Conservation (phyloP, 2,329 filamentous ascomycete species). For the Trichoderma lentiforme region DNA sequence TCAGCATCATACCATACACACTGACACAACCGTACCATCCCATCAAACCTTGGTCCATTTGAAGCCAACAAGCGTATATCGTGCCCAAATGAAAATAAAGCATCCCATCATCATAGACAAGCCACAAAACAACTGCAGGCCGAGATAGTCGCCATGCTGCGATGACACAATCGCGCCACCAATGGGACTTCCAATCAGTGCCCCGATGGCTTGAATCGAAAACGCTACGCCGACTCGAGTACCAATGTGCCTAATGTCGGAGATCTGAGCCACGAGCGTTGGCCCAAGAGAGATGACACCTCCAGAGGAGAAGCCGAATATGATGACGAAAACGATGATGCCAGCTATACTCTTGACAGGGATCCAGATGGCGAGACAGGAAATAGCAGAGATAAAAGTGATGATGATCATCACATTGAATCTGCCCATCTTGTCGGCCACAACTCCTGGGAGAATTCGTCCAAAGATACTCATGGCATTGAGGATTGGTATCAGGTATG, state of each 20-base stretch:
- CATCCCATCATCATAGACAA: slow-evolving; percentile 40
- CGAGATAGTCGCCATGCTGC: slow-evolving; percentile 52
- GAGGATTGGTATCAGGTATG: slow-evolving; percentile 55
- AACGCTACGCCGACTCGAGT: slow-evolving; percentile 64
- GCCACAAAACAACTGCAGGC: slow-evolving; percentile 65
- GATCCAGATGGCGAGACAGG: slow-evolving; percentile 48
- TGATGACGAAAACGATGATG: slow-evolving; percentile 61
- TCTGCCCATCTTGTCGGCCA: slow-evolving; percentile 44
- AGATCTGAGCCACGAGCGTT: slow-evolving; percentile 66
- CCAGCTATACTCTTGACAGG: slow-evolving; percentile 49
- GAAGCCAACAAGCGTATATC: slow-evolving; percentile 36
- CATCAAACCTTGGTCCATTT: slow-evolving; percentile 33
- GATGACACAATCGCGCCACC: slow-evolving; percentile 57
- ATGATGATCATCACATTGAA: slow-evolving; percentile 52
- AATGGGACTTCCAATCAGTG: slow-evolving; percentile 65
- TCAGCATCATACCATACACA: not conserved
- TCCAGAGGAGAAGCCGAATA: slow-evolving; percentile 69
- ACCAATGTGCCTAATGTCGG: slow-evolving; percentile 66
- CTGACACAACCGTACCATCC: not conserved
- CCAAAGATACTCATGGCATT: slow-evolving; percentile 52
- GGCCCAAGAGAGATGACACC: slow-evolving; percentile 62
- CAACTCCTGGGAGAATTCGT: slow-evolving; percentile 49
- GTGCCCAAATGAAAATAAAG: slow-evolving; percentile 30
- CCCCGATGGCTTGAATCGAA: slow-evolving; percentile 59
- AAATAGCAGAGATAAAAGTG: slow-evolving; percentile 45